These are phyloP conservation scores for Amanita muscaria DNA, from an alignment of 768 basidiomycete species.

Conservation along the genomic window DNA sequence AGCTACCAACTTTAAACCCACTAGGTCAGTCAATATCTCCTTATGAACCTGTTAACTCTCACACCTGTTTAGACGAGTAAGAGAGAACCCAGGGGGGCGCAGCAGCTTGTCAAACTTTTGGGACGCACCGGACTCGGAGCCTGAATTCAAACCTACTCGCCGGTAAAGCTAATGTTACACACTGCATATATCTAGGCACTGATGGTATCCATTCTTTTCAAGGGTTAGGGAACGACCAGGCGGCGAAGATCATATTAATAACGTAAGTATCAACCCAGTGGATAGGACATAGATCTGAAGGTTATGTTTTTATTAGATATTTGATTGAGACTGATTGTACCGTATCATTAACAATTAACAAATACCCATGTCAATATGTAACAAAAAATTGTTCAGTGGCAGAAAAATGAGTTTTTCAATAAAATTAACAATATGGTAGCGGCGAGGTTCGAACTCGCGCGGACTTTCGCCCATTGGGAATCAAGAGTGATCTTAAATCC, in stretches of 20 bases:
- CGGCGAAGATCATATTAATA: conserved; percentile 50
- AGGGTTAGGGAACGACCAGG: conserved; percentile 66
- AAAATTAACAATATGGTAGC: conserved; percentile 55
- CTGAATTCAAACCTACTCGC: conserved; percentile 62
- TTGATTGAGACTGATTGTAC: too few species aligned
- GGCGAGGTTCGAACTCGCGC: conserved; percentile 92
- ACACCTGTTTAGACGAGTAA: conserved; percentile 28
- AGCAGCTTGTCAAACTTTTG: conserved; percentile 40
- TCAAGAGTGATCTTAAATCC: conserved; percentile 69
- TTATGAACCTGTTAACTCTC: background rate
- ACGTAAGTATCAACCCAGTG: conserved; percentile 23
- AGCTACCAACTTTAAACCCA: conserved; percentile 30
- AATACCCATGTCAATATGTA: too few species aligned
- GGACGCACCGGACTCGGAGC: conserved; percentile 28
- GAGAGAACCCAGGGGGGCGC: conserved; percentile 36
- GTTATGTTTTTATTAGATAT: too few species aligned
- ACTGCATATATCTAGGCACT: conserved; percentile 9
- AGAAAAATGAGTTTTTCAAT: too few species aligned
- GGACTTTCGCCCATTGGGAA: conserved; percentile 78
- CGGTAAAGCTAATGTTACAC: conserved; percentile 31
- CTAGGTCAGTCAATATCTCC: conserved; percentile 31
- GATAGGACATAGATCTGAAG: too few species aligned
- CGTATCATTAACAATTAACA: too few species aligned
- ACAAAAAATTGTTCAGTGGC: too few species aligned
- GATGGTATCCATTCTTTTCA: background rate